Percentiles rank a stretch among this genome's conserved stretches.
phyloP scores from a whole-genome alignment of 768 basidiomycete genomes.

The Boletus fagicola region DNA sequence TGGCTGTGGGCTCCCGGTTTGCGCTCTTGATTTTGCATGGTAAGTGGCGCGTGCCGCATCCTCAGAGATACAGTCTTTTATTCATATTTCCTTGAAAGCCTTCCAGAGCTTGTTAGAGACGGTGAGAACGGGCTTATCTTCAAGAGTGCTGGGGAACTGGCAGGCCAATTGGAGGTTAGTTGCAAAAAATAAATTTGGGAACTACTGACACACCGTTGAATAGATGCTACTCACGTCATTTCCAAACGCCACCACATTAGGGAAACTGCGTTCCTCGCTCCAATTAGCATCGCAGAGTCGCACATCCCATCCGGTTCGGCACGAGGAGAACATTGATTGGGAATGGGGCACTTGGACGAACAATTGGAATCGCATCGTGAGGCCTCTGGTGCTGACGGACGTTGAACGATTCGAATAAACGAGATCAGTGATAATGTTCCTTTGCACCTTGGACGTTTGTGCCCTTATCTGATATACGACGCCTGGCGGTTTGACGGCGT shows the following conservation, averaged over 20 bases:
- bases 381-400: slow-evolving; percentile 50
- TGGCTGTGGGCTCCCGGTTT: slow-evolving; percentile 92
- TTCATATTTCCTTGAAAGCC: slow-evolving; percentile 40
- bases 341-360: slow-evolving; percentile 81
- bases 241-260: slow-evolving; percentile 52
- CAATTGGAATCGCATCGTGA: slow-evolving; percentile 74
- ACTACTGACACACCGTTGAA: neutral
- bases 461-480: slow-evolving; percentile 1
- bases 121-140: slow-evolving; percentile 85
- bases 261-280: slow-evolving; percentile 52
- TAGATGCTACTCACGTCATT: slow-evolving; percentile 62
- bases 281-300: slow-evolving; percentile 29
- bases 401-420: slow-evolving; percentile 24
- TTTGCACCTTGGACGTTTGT: neutral
- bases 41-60: slow-evolving; percentile 35
- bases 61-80: neutral
- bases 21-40: slow-evolving; percentile 86
- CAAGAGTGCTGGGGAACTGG: slow-evolving; percentile 60
- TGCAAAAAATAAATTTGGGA: neutral
- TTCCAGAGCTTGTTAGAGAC: slow-evolving; percentile 83
- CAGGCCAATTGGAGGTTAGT: slow-evolving; percentile 59
- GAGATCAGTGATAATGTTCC: neutral
- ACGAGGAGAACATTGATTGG: slow-evolving; percentile 35
- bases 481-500: neutral
- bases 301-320: slow-evolving; percentile 19